Evolutionary conservation across 768 basidiomycete genomes (phyloP).

Genomic region (Sistotremastrum suecicum): DNA sequence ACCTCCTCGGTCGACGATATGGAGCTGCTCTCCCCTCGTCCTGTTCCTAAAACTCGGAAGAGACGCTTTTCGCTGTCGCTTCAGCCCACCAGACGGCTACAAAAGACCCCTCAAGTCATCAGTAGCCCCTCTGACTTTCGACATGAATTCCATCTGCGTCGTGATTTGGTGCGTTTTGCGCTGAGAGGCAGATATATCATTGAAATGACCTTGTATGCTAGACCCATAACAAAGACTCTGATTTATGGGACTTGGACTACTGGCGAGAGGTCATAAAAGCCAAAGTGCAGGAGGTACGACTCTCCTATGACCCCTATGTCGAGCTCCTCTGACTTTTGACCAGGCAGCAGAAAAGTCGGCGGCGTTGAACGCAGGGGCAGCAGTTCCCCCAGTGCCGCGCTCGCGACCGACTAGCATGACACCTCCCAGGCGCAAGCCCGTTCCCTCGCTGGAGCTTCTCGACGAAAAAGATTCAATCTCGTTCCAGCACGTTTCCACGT

Average conservation of each 20-base stretch:
- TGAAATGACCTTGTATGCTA: neutral
- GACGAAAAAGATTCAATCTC: no score
- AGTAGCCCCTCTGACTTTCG: conserved; percentile 9
- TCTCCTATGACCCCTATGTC: neutral
- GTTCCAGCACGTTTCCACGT: no score
- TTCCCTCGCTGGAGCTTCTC: conserved; percentile 1
- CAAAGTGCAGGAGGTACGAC: neutral
- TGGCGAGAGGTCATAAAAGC: conserved; percentile 2
- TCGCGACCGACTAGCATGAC: conserved; percentile 2
- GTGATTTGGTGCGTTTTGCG: conserved; percentile 7
- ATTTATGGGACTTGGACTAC: conserved; percentile 1
- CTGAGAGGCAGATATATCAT: neutral
- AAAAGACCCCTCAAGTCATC: conserved; percentile 7
- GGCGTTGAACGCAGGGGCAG: neutral
- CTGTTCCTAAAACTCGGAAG: conserved; percentile 1
- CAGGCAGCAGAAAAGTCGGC: neutral
- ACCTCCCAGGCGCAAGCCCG: conserved; percentile 6
- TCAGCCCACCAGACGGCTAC: conserved; percentile 1
- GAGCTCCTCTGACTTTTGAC: neutral
- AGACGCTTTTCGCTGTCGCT: conserved; percentile 1
- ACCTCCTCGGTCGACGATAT: conserved; percentile 6
- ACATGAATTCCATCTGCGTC: conserved; percentile 9
- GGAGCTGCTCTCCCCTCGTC: neutral
- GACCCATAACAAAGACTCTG: neutral
- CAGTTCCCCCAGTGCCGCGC: neutral